Base-by-base conservation (phyloP, 306 rosid genomes). In the Sindora glabra region DNA sequence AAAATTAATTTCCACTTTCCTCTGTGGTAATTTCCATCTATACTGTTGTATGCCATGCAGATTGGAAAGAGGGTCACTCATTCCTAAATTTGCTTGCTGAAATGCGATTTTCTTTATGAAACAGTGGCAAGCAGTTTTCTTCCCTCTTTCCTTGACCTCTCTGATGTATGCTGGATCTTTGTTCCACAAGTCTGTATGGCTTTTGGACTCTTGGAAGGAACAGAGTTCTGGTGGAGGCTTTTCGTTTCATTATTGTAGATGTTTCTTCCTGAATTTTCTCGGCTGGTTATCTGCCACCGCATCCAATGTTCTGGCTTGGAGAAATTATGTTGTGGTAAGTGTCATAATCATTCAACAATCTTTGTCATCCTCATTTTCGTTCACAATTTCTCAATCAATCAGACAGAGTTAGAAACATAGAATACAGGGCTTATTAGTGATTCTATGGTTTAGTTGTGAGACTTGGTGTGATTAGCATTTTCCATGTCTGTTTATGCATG, bases 81-180 rank as follows among this genome's bases (percentile, higher is more conserved):
- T 58, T 82, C 66, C 78, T 79, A 77, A 77, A 54, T 71, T 71
- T 81, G 65, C 71, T 34, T 71, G 70, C 86, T 84, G 79, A 76
- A 82, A 83, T 79, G 46, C 64, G 36, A 63, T 78, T 88, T 82
- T 88, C 65, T 89, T 77, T 84, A 50, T 82, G 90, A 78, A 88
- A 78, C 95, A 94, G 99, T 86, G 97, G 99, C 94, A 83, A 80
- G 90, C 96, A 41, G 71, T 78, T 82, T 22, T 78, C 58, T 64
- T 88, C 69, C 98, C 96, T 62, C 81, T 92, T 24, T 69, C 74
- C 25, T 71, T 92, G 96, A 88, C 98, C 42, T 83, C 82, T 65
- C 68, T 88, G 36, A 70, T 92, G 87, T 92, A 92, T 18, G 77
- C 79, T 30, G 99, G 99, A 47, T 89, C 97, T 24, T 52, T 89